Base-by-base conservation (phyloP, 495 filamentous ascomycete genomes). In the Penicillium robsamsonii region DNA sequence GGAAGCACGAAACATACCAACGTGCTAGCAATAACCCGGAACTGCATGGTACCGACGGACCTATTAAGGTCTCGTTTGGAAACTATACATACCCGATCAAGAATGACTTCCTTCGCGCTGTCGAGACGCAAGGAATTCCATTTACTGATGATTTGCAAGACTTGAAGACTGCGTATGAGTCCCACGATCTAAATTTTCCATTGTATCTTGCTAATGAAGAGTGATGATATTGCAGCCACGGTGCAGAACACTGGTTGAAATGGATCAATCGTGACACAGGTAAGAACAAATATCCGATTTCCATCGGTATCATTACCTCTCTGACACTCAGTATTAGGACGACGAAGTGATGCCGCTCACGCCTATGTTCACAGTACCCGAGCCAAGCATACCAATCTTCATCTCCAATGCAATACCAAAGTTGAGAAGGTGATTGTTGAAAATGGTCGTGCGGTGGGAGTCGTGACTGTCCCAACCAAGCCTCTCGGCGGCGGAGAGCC, bases 21-120 rank as follows among this genome's bases (percentile, higher is more conserved):
- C 78, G 88, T 22, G 78, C 87, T 13, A 86, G 79, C 59, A 89
- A 89, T 62, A 91, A 92, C 53, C 78, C 81, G 46, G 88, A 91
- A 38, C 63, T 89, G 30, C 89, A 94, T 61, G 89, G 89, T 15
- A 89, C 86, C 49, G 87, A 89, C 5, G 89, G 89, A 0, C 89
- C 90, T 1, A 92, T 94, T 72, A 91, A 92, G 68, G 90, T 92
- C 29, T 91, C 88, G 0, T 91, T 91, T 57, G 89, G 89, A 37
- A 91, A 88, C 58, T 84, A 90, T 46, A 82, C 81, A 18, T 88
- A 88, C 54, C 85, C 84, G 2, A 81, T 88, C 68, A 85, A 82
- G 76, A 81, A 91, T 56, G 88, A 93, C 71, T 92, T 93, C 74
- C 77, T 93, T 35, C 80, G 87, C 25, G 89, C 89, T n/a, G 80